These are phyloP conservation scores for Candida glucosophila DNA, from an alignment of 1,139 yeast genomes.

Conservation along the genomic window DNA sequence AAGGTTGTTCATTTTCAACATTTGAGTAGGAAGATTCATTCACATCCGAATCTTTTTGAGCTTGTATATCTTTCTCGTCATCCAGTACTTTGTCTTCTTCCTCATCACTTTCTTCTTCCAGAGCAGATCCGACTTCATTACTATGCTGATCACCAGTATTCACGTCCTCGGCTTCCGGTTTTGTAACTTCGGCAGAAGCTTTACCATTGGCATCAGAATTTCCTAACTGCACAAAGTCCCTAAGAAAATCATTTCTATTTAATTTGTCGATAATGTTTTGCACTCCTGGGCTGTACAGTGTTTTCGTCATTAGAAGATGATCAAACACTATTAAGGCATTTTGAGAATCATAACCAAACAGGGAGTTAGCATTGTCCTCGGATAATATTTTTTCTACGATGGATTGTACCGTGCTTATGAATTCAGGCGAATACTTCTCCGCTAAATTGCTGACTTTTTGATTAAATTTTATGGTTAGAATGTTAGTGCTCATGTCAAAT, in stretches of 20 bases:
- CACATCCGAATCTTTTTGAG: constrained; percentile 11
- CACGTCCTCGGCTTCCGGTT: constrained; percentile 5
- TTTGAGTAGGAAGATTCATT: too few relatives aligned
- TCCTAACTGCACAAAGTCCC: too few relatives aligned
- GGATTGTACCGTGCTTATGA: constrained; percentile 7
- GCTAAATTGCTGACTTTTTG: constrained; percentile 15
- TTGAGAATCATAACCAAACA: background rate
- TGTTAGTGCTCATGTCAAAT: constrained; percentile 16
- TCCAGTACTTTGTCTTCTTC: constrained; percentile 12
- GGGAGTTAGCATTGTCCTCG: too few relatives aligned
- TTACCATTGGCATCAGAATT: too few relatives aligned
- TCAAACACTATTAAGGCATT: constrained; percentile 6
- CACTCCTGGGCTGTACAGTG: constrained; percentile 12
- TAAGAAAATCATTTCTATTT: constrained; percentile 20
- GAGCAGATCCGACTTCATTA: constrained; percentile 10
- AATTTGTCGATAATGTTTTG: constrained; percentile 14
- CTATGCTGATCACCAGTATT: constrained; percentile 8
- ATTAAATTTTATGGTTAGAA: constrained; percentile 21
- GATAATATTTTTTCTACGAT: constrained; percentile 10
- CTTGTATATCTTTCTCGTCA: constrained; percentile 9
- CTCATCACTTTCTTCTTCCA: constrained; percentile 8
- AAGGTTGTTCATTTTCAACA: too few relatives aligned
- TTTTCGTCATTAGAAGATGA: constrained; percentile 12
- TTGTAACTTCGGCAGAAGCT: too few relatives aligned
- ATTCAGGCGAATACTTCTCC: constrained; percentile 9